A percentile compares a stretch with the other conserved stretches of the same genome.
phyloP scores from a whole-genome alignment of 2,329 filamentous ascomycete species.

The Fusarium pininemorale region DNA sequence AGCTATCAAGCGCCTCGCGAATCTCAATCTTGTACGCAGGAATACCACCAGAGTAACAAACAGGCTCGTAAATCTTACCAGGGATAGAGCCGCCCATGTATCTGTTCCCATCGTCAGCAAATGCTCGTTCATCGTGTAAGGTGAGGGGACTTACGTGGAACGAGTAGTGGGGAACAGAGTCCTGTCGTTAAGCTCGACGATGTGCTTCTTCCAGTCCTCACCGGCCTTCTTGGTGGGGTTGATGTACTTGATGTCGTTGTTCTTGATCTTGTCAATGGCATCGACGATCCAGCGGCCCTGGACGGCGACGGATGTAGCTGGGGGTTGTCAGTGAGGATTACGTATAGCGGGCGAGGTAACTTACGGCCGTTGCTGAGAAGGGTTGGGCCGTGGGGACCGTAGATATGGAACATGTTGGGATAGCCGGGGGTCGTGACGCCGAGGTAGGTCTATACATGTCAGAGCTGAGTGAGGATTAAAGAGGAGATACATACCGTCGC shows the following conservation, averaged over 20 bases:
- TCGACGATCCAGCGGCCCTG: slow-evolving; percentile 67
- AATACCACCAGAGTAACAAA: slow-evolving; percentile 58
- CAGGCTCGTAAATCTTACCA: slow-evolving; percentile 61
- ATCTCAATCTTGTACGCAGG: slow-evolving; percentile 45
- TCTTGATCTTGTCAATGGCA: slow-evolving; percentile 58
- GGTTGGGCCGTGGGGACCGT: slow-evolving; percentile 66
- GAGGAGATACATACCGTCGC: slow-evolving; percentile 34
- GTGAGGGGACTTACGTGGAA: neutral
- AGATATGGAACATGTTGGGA: slow-evolving; percentile 63
- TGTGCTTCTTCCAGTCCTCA: slow-evolving; percentile 58
- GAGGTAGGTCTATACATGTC: slow-evolving; percentile 50
- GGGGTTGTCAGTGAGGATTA: neutral
- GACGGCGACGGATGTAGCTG: slow-evolving; percentile 58
- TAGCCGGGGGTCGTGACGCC: slow-evolving; percentile 55
- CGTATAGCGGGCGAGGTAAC: accelerated
- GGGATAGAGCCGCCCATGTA: slow-evolving; percentile 67
- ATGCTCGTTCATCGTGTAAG: accelerated
- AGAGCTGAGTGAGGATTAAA: neutral
- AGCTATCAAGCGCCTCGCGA: slow-evolving; percentile 25
- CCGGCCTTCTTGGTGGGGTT: slow-evolving; percentile 58
- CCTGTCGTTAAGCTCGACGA: slow-evolving; percentile 56
- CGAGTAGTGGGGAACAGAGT: slow-evolving; percentile 59
- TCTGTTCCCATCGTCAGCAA: slow-evolving; percentile 47
- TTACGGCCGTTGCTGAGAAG: slow-evolving; percentile 62
- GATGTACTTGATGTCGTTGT: slow-evolving; percentile 58